phyloP scores from a whole-genome alignment of 2,329 filamentous ascomycete species.

The Cladobotryum mycophilum region DNA sequence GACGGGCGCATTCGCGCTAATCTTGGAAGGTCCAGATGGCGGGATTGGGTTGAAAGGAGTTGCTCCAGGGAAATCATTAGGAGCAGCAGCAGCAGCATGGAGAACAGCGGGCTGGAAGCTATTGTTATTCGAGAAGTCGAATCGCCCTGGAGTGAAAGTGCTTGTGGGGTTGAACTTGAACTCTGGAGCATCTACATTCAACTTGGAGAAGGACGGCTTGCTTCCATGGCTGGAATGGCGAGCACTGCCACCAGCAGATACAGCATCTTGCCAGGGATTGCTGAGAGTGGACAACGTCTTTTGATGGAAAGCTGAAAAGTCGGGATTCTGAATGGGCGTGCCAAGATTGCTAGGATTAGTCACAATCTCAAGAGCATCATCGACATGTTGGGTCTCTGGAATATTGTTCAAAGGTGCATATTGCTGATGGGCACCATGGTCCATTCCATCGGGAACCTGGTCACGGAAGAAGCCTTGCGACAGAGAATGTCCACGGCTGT shows the following conservation, averaged over 20 bases:
- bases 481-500: constrained; percentile 65
- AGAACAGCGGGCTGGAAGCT: constrained; percentile 45
- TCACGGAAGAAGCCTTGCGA: constrained; percentile 60
- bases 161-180: constrained; percentile 68
- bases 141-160: constrained; percentile 45
- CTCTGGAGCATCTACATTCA: constrained; percentile 85
- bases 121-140: constrained; percentile 39
- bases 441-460: constrained; percentile 40
- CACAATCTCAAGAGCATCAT: constrained; percentile 60
- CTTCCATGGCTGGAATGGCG: constrained; percentile 52
- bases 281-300: constrained; percentile 50
- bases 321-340: constrained; percentile 49
- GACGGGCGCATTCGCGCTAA: constrained; percentile 63
- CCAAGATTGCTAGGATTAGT: constrained; percentile 69
- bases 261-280: constrained; percentile 57
- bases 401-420: constrained; percentile 36
- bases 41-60: constrained; percentile 22
- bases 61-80: constrained; percentile 2
- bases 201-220: constrained; percentile 66
- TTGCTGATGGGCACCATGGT: constrained; percentile 33
- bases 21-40: constrained; percentile 38
- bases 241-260: constrained; percentile 30
- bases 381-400: constrained; percentile 33
- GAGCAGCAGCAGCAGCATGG: constrained; percentile 20
- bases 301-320: constrained; percentile 45